Evolutionary conservation across 768 basidiomycete genomes (phyloP).

Genomic region (Gymnopilus junonius): DNA sequence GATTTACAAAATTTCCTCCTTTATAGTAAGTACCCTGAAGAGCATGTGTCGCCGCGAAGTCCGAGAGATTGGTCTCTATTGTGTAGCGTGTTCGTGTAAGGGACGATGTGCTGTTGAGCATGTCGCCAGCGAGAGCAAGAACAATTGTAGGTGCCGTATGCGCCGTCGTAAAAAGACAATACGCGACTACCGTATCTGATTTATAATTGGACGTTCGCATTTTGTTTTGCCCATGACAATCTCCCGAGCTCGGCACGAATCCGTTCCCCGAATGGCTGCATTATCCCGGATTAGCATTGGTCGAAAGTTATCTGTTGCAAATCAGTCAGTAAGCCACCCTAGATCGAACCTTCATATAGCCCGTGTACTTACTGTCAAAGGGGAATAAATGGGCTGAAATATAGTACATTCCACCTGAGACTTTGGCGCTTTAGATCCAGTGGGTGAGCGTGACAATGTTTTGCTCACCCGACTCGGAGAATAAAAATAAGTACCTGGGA

Average conservation of each 20-base stretch:
- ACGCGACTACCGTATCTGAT: neutral
- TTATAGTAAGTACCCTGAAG: neutral
- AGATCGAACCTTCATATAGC: neutral
- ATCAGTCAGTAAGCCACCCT: too few species aligned
- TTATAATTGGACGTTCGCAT: neutral
- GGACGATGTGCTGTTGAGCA: neutral
- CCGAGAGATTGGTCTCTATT: neutral
- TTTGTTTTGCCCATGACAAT: neutral
- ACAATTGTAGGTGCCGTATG: neutral
- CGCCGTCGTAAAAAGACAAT: slow-evolving; percentile 1
- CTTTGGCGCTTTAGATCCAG: neutral
- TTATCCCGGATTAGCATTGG: neutral
- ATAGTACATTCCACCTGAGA: neutral
- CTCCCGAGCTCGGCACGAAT: neutral
- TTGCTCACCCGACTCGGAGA: neutral
- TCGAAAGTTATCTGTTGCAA: too few species aligned
- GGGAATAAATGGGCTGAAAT: too few species aligned
- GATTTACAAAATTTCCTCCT: neutral
- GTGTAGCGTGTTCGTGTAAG: neutral
- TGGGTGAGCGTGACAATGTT: too few species aligned
- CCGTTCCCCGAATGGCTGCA: neutral
- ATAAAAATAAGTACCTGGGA: neutral
- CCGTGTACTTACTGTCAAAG: neutral
- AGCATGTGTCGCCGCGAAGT: neutral
- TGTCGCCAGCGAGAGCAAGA: neutral